These are phyloP conservation scores for Aspergillus uvarum DNA, from an alignment of 2,329 filamentous ascomycete genomes.

Conservation along the genomic window DNA sequence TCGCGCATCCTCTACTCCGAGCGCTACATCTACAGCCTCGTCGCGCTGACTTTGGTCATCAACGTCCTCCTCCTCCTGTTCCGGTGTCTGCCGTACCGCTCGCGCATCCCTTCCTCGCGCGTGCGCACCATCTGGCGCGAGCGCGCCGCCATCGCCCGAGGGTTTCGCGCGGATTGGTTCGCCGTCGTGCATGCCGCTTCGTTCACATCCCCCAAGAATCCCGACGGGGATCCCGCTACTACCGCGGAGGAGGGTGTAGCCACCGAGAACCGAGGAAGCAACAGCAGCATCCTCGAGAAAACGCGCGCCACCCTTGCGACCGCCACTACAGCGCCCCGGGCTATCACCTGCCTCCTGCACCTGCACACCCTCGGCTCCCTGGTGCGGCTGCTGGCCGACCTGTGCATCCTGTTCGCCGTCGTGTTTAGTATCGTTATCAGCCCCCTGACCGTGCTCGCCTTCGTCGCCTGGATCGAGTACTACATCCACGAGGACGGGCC, in stretches of 20 bases:
- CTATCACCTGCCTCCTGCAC: conserved; percentile 4
- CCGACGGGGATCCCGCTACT: too few species aligned
- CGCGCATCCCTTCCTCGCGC: conserved; percentile 27
- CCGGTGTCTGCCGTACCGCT: conserved; percentile 24
- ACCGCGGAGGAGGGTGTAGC: too few species aligned
- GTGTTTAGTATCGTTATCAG: conserved; percentile 32
- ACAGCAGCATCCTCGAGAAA: background rate
- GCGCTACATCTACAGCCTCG: conserved; percentile 31
- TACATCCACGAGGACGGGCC: conserved; percentile 33
- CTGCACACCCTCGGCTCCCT: conserved; percentile 16
- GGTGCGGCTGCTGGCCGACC: conserved; percentile 17
- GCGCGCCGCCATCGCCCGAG: conserved; percentile 20
- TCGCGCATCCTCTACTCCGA: conserved; percentile 22
- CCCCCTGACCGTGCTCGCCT: conserved; percentile 31
- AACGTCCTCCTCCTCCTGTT: conserved; percentile 26
- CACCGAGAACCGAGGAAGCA: too few species aligned
- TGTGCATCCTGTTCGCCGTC: conserved; percentile 19
- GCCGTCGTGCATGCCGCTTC: background rate
- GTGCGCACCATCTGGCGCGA: conserved; percentile 26
- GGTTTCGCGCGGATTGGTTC: conserved; percentile 18
- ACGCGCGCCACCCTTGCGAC: background rate
- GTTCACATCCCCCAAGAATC: background rate
- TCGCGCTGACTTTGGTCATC: conserved; percentile 26
- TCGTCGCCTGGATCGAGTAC: conserved; percentile 35
- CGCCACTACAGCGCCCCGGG: background rate